Evolutionary conservation across 1,139 yeast genomes (phyloP).

Genomic region (Kazachstania sp.): DNA sequence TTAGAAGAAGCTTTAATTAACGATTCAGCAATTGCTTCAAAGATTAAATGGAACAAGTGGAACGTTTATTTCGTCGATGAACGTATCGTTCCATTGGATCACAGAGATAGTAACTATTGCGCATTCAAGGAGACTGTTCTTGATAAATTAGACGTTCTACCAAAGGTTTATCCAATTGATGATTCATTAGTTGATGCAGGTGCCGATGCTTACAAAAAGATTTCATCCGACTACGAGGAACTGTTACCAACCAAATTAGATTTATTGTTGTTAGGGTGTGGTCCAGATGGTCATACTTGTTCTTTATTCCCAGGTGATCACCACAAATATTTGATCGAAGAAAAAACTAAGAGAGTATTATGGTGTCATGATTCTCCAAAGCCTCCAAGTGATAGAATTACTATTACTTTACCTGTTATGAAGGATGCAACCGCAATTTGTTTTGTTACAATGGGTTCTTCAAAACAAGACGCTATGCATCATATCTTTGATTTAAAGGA

Average conservation of each 20-base stretch:
- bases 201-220: constrained; percentile 39
- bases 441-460: constrained; percentile 85
- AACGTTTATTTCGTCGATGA: constrained; percentile 95
- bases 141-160: constrained; percentile 45
- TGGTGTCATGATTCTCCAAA: constrained; percentile 91
- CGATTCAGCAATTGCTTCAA: constrained; percentile 38
- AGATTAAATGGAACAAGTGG: constrained; percentile 85
- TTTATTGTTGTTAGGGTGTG: constrained; percentile 83
- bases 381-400: constrained; percentile 84
- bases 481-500: constrained; percentile 54
- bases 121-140: constrained; percentile 72
- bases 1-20: constrained; percentile 63
- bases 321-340: constrained; percentile 60
- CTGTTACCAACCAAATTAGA: constrained; percentile 75
- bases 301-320: constrained; percentile 59
- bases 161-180: constrained; percentile 76
- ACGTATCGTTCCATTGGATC: constrained; percentile 80
- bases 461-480: constrained; percentile 66
- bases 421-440: constrained; percentile 62
- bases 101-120: constrained; percentile 85
- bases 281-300: constrained; percentile 98
- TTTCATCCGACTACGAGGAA: constrained; percentile 83
- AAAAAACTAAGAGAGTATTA: constrained; percentile 77
- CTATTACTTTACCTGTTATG: constrained; percentile 86
- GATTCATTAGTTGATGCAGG: constrained; percentile 68